Evolutionary conservation across 176 grass and related monocot species (phyloP).

Genomic region (Hyparrhenia diplandra): DNA sequence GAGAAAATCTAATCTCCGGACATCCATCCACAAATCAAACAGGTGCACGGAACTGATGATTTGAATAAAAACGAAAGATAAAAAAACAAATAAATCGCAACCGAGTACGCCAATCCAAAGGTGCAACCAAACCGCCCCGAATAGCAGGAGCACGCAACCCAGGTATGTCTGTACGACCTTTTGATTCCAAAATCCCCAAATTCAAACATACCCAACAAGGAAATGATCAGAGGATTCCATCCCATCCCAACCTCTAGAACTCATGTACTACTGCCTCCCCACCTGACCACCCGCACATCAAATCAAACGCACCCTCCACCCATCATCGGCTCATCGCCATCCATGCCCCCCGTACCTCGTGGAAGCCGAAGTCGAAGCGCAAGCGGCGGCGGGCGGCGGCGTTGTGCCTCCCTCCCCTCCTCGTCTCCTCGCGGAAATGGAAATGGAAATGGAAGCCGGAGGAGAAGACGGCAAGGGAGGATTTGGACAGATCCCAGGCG

Average conservation of each 20-base stretch:
- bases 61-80: no score
- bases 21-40: no score
- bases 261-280: background rate
- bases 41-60: no score
- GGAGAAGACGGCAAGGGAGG: constrained; percentile 26
- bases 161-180: background rate
- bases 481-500: constrained; percentile 48
- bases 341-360: background rate
- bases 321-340: background rate
- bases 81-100: no score
- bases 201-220: background rate
- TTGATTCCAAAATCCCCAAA: background rate
- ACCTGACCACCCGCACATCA: background rate
- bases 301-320: background rate
- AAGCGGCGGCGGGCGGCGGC: background rate
- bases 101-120: background rate
- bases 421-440: background rate
- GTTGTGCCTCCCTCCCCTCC: background rate
- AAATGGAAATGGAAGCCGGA: constrained; percentile 13
- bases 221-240: constrained; percentile 1
- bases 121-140: background rate
- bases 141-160: background rate
- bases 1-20: no score
- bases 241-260: background rate
- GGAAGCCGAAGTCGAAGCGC: background rate